Percentiles rank a stretch among this genome's conserved stretches.
phyloP scores from a whole-genome alignment of 306 rosid species.

The Quercus rubra region DNA sequence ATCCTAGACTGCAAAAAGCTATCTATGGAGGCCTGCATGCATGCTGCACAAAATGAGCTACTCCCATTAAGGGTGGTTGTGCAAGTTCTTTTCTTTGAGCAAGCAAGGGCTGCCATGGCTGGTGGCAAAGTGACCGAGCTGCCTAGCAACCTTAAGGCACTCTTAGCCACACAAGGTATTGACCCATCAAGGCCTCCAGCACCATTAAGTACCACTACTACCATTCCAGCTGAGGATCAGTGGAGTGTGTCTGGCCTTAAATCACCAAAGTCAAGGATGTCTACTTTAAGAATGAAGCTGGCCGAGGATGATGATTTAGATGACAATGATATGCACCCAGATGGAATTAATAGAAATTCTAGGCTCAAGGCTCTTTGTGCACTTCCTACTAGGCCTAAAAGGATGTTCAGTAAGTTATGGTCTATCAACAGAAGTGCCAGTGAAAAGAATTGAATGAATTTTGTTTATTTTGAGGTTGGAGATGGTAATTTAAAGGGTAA shows the following conservation, averaged over 20 bases:
- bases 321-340: conserved; percentile 41
- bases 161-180: conserved; percentile 72
- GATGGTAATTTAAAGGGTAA: conserved; percentile 47
- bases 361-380: conserved; percentile 64
- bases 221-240: conserved; percentile 72
- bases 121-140: conserved; percentile 78
- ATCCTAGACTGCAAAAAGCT: conserved; percentile 91
- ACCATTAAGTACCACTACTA: conserved; percentile 59
- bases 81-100: conserved; percentile 98
- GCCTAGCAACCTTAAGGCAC: conserved; percentile 76
- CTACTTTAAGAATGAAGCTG: conserved; percentile 90
- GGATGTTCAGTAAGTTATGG: conserved; percentile 92
- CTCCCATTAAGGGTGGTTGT: conserved; percentile 94
- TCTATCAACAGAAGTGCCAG: conserved; percentile 57
- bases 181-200: conserved; percentile 72
- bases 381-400: conserved; percentile 78
- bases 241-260: conserved; percentile 86
- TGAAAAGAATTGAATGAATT: conserved; percentile 66
- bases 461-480: conserved; percentile 32
- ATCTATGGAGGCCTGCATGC: conserved; percentile 96
- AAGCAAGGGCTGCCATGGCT: conserved; percentile 70
- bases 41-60: conserved; percentile 96
- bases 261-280: conserved; percentile 73
- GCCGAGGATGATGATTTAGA: conserved; percentile 79
- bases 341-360: conserved; percentile 54